Conservation (phyloP, 768 basidiomycete genomes). For the Boletus huronensis region DNA sequence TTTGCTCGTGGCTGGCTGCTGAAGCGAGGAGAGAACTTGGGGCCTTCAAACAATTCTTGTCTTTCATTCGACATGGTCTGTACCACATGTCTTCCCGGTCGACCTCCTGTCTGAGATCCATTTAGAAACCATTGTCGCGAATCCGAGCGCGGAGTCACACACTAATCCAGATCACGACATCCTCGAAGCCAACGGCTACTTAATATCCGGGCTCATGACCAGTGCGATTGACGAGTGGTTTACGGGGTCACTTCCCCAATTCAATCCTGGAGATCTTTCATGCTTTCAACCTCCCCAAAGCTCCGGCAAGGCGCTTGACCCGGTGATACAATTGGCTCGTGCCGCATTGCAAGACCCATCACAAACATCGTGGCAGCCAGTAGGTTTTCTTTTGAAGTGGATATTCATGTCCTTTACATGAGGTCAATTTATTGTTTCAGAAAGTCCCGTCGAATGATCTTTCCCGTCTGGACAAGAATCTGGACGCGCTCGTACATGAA, state of each 20-base stretch:
- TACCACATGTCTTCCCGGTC: slow-evolving; percentile 11
- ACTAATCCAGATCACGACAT: slow-evolving; percentile 58
- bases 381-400: slow-evolving; percentile 38
- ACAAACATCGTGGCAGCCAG: slow-evolving; percentile 49
- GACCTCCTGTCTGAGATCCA: slow-evolving; percentile 17
- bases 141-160: slow-evolving; percentile 49
- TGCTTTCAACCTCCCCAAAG: slow-evolving; percentile 21
- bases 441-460: slow-evolving; percentile 47
- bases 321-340: slow-evolving; percentile 47
- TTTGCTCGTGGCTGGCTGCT: slow-evolving; percentile 66
- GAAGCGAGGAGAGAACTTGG: slow-evolving; percentile 63
- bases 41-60: slow-evolving; percentile 76
- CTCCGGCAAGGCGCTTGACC: slow-evolving; percentile 26
- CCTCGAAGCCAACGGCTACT: slow-evolving; percentile 77
- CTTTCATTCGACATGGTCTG: slow-evolving; percentile 73
- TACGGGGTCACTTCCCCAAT: slow-evolving; percentile 47
- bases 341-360: slow-evolving; percentile 45
- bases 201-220: slow-evolving; percentile 63
- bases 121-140: slow-evolving; percentile 48
- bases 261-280: slow-evolving; percentile 32
- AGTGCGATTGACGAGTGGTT: slow-evolving; percentile 83
- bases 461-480: slow-evolving; percentile 61
- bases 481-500: slow-evolving; percentile 61
- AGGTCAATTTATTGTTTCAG: slow-evolving; percentile 38
- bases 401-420: slow-evolving; percentile 22